phyloP scores from a whole-genome alignment of 2,329 filamentous ascomycete species.

The Fusarium sp. region DNA sequence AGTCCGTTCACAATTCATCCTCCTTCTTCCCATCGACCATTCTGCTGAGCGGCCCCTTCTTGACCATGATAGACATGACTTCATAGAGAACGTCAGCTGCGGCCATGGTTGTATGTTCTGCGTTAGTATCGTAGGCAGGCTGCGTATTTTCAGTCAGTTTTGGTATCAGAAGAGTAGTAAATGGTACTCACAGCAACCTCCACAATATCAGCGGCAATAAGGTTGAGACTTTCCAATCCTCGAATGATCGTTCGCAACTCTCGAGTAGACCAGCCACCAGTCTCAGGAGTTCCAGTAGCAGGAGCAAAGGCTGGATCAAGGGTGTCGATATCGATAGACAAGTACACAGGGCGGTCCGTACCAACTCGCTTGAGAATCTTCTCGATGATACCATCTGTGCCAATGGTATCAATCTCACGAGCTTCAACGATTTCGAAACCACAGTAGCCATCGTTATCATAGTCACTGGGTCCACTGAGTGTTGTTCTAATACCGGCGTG shows the following conservation, averaged over 20 bases:
- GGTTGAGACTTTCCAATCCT: conserved; percentile 74
- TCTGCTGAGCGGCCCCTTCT: conserved; percentile 75
- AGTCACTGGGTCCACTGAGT: conserved; percentile 74
- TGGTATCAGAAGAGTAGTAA: accelerated
- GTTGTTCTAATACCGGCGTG: conserved; percentile 90
- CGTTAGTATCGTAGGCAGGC: conserved; percentile 78
- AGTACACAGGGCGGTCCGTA: conserved; percentile 78
- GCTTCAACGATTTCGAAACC: conserved; percentile 86
- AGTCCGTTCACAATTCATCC: conserved; percentile 2
- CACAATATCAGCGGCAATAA: conserved; percentile 78
- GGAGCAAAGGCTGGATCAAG: conserved; percentile 84
- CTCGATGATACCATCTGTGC: conserved; percentile 78
- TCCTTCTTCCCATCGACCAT: conserved; percentile 46
- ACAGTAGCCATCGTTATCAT: conserved; percentile 77
- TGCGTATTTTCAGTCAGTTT: conserved; percentile 22
- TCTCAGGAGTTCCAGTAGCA: conserved; percentile 80
- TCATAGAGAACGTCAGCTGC: conserved; percentile 78
- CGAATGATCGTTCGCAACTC: conserved; percentile 78
- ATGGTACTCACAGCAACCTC: conserved; percentile 62
- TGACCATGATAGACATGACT: conserved; percentile 85
- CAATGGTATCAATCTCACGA: conserved; percentile 62
- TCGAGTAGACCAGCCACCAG: conserved; percentile 79
- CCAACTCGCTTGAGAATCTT: conserved; percentile 81
- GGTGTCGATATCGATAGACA: conserved; percentile 87
- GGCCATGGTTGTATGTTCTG: conserved; percentile 79